Percentiles rank a stretch among this genome's conserved stretches.
Evolutionary conservation across 495 filamentous ascomycete species (phyloP).

Genomic region (Rusavskia elegans): DNA sequence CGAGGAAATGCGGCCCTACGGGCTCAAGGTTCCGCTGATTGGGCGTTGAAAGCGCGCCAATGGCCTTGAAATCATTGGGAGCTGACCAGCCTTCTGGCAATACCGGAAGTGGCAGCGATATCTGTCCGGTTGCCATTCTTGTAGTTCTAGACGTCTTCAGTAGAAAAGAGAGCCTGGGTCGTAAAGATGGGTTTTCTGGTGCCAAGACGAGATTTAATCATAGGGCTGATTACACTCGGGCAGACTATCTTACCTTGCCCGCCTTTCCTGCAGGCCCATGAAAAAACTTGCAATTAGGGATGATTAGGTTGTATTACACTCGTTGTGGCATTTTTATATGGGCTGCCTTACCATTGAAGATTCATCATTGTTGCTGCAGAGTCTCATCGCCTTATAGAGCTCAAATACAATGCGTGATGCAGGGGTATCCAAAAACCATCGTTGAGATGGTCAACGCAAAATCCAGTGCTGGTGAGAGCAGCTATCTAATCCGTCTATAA

Average conservation of each 20-base stretch:
- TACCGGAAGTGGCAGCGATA: constrained; percentile 48
- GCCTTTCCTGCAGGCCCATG: too few species aligned
- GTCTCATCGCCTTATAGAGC: background rate
- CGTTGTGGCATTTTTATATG: too few species aligned
- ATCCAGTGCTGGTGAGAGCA: background rate
- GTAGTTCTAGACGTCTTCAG: background rate
- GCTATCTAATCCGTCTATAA: background rate
- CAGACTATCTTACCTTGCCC: too few species aligned
- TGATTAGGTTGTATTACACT: too few species aligned
- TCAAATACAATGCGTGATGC: background rate
- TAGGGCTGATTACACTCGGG: too few species aligned
- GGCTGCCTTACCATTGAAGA: too few species aligned
- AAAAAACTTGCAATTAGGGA: too few species aligned
- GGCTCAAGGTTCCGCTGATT: constrained; percentile 81
- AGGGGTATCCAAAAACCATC: background rate
- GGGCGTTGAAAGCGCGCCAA: constrained; percentile 50
- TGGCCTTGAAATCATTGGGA: constrained; percentile 80
- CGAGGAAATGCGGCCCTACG: constrained; percentile 92
- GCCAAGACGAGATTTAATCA: too few species aligned
- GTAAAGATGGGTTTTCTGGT: too few species aligned
- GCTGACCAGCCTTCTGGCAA: constrained; percentile 71
- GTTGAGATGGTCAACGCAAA: background rate
- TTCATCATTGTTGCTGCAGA: too few species aligned
- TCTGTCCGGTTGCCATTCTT: constrained; percentile 31
- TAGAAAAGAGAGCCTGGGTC: background rate